A percentile compares a stretch with the other conserved stretches of the same genome.
These are phyloP conservation scores for Phytophthora kernoviae DNA, from an alignment of 352 stramenopile species.

Conservation along the genomic window DNA sequence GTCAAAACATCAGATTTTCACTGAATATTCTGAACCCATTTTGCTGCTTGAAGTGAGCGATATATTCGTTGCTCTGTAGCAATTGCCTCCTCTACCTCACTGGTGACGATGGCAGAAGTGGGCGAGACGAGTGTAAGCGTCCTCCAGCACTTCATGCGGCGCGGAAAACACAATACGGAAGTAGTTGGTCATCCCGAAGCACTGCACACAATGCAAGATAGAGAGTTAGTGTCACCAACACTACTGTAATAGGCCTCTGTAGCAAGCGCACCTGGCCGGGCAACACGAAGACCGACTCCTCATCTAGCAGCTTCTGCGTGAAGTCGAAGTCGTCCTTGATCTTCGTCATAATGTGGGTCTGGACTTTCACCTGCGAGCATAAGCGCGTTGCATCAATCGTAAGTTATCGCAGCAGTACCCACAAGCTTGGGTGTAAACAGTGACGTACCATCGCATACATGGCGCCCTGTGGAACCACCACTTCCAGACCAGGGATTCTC, in stretches of 20 bases:
- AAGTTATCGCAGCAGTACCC: neutral
- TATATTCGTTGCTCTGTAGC: neutral
- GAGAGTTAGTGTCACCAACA: neutral
- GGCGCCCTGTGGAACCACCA: slow-evolving; percentile 91
- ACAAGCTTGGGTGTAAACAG: neutral
- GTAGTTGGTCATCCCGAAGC: slow-evolving; percentile 73
- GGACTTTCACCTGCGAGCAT: slow-evolving; percentile 52
- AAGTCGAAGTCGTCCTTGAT: slow-evolving; percentile 94
- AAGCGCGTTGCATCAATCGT: neutral
- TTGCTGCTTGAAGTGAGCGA: neutral
- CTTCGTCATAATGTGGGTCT: slow-evolving; percentile 68
- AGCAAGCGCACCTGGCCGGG: slow-evolving; percentile 73
- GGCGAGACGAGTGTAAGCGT: slow-evolving; percentile 67
- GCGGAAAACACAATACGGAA: slow-evolving; percentile 80
- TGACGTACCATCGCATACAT: slow-evolving; percentile 95
- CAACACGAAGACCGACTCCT: slow-evolving; percentile 96
- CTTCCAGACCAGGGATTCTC: slow-evolving; percentile 83
- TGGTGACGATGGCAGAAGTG: slow-evolving; percentile 64
- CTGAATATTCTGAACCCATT: neutral
- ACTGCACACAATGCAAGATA: slow-evolving; percentile 17
- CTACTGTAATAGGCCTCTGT: neutral
- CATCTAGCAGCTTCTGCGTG: slow-evolving; percentile 92
- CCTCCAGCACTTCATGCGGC: slow-evolving; percentile 61
- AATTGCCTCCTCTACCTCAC: slow-evolving; percentile 9
- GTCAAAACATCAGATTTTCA: neutral